Evolutionary conservation across 192 early-diverging fungal genomes (phyloP).

Genomic region (Backusella australiensis): DNA sequence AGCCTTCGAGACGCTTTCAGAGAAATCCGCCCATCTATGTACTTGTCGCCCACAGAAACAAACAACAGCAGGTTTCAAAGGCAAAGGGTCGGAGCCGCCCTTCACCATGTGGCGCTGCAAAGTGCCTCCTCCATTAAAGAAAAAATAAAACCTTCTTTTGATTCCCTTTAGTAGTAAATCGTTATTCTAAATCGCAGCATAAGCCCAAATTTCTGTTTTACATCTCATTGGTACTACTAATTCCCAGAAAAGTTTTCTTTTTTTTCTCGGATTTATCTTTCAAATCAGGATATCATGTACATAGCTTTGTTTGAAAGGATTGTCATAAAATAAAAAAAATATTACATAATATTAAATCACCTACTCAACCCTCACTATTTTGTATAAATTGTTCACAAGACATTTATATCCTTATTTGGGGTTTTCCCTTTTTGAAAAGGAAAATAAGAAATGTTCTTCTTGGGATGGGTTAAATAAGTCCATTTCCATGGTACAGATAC

Average conservation of each 20-base stretch:
- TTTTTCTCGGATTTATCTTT: constrained; percentile 1
- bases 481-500: neutral
- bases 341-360: neutral
- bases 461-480: neutral
- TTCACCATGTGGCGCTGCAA: constrained; percentile 41
- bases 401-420: neutral
- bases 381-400: neutral
- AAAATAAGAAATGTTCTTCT: neutral
- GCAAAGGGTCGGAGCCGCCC: constrained; percentile 38
- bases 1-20: constrained; percentile 33
- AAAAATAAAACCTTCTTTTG: neutral
- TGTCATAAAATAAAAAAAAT: neutral
- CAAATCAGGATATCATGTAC: neutral
- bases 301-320: neutral
- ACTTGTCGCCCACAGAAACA: constrained; percentile 35
- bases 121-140: constrained; percentile 10
- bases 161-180: neutral
- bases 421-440: neutral
- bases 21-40: constrained; percentile 26
- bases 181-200: neutral
- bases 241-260: neutral
- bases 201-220: neutral
- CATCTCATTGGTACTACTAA: neutral
- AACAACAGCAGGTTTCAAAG: constrained; percentile 31
- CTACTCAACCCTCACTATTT: neutral